Percentiles rank a stretch among this genome's conserved stretches.
These are phyloP conservation scores for Argentina anserina DNA, from an alignment of 306 rosid genomes.

Conservation along the genomic window DNA sequence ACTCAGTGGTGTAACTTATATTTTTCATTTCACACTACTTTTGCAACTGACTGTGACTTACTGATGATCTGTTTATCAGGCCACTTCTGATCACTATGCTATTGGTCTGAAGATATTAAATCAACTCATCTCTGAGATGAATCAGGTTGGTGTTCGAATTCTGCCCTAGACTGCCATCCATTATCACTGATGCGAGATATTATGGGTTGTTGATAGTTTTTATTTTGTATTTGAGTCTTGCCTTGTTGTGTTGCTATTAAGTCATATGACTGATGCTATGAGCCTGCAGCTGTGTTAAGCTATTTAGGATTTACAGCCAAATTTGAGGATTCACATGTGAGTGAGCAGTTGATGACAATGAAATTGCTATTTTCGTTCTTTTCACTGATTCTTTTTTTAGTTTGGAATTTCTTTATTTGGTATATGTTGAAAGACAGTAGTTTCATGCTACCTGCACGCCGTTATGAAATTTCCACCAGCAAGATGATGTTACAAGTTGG, in stretches of 20 bases:
- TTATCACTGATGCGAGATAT: slow-evolving; percentile 20
- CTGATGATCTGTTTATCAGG: slow-evolving; percentile 44
- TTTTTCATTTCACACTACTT: not conserved
- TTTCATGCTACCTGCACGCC: not conserved
- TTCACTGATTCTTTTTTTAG: not conserved
- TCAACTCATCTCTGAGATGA: slow-evolving; percentile 97
- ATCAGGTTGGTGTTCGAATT: slow-evolving; percentile 64
- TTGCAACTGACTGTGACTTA: slow-evolving; percentile 4
- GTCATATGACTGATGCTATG: not conserved
- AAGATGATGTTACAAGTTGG: not conserved
- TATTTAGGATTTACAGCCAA: not conserved
- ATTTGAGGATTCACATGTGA: not conserved
- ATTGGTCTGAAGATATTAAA: slow-evolving; percentile 94
- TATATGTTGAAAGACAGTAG: not conserved
- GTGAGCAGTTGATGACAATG: not conserved
- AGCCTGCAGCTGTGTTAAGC: not conserved
- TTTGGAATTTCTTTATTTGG: not conserved
- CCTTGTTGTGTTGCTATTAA: not conserved
- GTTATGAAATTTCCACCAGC: not conserved
- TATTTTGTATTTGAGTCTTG: not conserved
- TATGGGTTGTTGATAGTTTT: not conserved
- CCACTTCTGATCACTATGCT: slow-evolving; percentile 86
- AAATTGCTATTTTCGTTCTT: not conserved
- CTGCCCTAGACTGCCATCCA: not conserved
- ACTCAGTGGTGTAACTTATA: not conserved